Percentiles rank a stretch among this genome's conserved stretches.
Evolutionary conservation across 495 filamentous ascomycete genomes (phyloP).

Genomic region (Neurospora sp.): DNA sequence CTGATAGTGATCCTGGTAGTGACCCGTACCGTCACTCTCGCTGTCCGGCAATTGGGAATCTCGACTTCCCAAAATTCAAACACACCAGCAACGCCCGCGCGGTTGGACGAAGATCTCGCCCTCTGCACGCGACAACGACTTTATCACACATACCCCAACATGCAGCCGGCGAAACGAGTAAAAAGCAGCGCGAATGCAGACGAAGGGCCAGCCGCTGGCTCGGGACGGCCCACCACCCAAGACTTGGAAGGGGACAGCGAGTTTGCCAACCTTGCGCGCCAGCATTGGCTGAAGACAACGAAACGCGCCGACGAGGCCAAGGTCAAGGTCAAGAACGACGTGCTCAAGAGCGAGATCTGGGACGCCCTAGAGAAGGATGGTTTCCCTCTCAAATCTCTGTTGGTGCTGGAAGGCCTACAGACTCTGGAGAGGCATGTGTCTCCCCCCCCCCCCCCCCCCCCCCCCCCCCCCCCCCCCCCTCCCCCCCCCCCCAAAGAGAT

Average conservation of each 20-base stretch:
- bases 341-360: constrained; percentile 86
- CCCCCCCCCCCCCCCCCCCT: neutral
- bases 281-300: constrained; percentile 64
- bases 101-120: neutral
- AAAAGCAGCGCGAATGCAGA: constrained; percentile 33
- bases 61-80: neutral
- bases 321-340: constrained; percentile 71
- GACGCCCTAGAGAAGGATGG: constrained; percentile 71
- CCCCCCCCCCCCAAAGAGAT: neutral
- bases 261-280: constrained; percentile 72
- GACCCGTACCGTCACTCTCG: neutral
- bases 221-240: constrained; percentile 29
- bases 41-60: neutral
- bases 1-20: neutral
- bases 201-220: constrained; percentile 19
- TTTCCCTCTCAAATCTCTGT: constrained; percentile 66
- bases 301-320: constrained; percentile 39
- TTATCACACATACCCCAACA: constrained; percentile 8
- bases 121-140: constrained; percentile 10
- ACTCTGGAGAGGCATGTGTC: constrained; percentile 66
- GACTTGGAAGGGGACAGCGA: constrained; percentile 63
- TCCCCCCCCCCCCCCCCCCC: neutral
- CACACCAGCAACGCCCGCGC: neutral
- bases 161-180: constrained; percentile 40
- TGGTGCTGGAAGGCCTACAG: constrained; percentile 83